Base-by-base conservation (phyloP, 495 filamentous ascomycete genomes). In the Immersiella caudata region DNA sequence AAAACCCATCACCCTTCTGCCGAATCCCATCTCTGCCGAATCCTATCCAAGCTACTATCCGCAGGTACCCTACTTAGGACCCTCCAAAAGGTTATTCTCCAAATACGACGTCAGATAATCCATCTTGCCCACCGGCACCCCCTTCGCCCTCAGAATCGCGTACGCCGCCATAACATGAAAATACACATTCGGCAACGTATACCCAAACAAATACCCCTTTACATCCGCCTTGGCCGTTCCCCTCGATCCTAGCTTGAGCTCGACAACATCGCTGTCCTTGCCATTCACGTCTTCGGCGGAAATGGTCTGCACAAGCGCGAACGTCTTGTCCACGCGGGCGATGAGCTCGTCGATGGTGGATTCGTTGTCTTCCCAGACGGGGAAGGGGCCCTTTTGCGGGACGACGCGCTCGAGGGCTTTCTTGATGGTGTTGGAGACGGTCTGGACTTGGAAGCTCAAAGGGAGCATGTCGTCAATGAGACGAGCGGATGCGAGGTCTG, bases 151-250 rank as follows among this genome's bases (percentile, higher is more conserved):
- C 62, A 90, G 67, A 66, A 90, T 84, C 12, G 67, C 74, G 75
- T 90, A 89, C 25, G 85, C 76, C 9, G 79, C 86, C 1, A 70
- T 75, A 35, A 85, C 35, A 75, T 90, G 88, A 74, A 91, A 90
- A 83, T 77, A 84, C 66, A 88, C 76, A 67, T 89, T 87, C 40
- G 87, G 84, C 11, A 85, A 1, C 9, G 76, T 74, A 67, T 76
- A 85, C 3, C 73, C 70, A 21, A 67, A 36, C 22, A 82, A 65
- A 70, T 84, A 80, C 65, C 62, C 70, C 65, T 33, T 35, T 3
- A 76, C 74, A 65, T 78, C 83, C 3, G 70, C 63, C 22, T 65
- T 62, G 12, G 81, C 67, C 68, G 83, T 62, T 18, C 50, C 68
- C 55, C 56, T 67, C 29, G 54, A 26, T 16, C 82, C 61, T 25